phyloP scores from a whole-genome alignment of 2,329 filamentous ascomycete genomes.

The Pseudocercospora fuligena region DNA sequence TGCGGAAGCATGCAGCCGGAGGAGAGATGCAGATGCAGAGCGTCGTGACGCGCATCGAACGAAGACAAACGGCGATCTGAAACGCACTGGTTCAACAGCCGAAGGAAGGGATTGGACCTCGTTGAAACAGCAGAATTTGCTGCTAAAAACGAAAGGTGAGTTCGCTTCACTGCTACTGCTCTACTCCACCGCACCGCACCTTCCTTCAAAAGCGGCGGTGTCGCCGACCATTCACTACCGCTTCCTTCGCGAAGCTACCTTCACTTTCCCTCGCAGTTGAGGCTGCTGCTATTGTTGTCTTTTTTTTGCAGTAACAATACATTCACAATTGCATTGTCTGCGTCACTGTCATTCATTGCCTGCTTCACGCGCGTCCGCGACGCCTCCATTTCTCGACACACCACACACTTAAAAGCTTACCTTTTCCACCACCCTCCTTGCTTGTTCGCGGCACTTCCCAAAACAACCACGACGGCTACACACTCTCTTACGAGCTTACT shows the following conservation, averaged over 20 bases:
- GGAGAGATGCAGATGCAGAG: conserved; percentile 4
- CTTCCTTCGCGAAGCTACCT: conserved; percentile 10
- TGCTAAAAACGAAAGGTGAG: conserved; percentile 9
- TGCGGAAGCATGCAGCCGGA: conserved; percentile 4
- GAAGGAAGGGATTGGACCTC: conserved; percentile 18
- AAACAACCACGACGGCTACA: conserved; percentile 3
- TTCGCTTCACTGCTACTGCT: conserved; percentile 7
- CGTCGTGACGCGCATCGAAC: conserved; percentile 18
- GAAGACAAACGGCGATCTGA: conserved; percentile 22
- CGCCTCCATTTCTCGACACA: conserved; percentile 11
- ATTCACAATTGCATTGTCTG: conserved; percentile 26
- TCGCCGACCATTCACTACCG: conserved; percentile 12
- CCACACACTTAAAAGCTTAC: neutral
- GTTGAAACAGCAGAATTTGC: conserved; percentile 14
- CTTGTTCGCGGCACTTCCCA: neutral
- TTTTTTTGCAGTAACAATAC: conserved; percentile 16
- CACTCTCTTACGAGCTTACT: conserved; percentile 3
- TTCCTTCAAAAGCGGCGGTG: conserved; percentile 13
- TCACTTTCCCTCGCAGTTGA: conserved; percentile 10
- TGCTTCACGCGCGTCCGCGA: conserved; percentile 18
- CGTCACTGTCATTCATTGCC: conserved; percentile 18
- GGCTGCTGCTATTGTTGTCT: conserved; percentile 13
- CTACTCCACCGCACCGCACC: conserved; percentile 6
- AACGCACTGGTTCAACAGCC: conserved; percentile 14
- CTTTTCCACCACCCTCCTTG: conserved; percentile 11